A percentile compares a stretch with the other conserved stretches of the same genome.
Evolutionary conservation across 805 yeast genomes (phyloP).

Genomic region (Hermanozyma aechmeae): DNA sequence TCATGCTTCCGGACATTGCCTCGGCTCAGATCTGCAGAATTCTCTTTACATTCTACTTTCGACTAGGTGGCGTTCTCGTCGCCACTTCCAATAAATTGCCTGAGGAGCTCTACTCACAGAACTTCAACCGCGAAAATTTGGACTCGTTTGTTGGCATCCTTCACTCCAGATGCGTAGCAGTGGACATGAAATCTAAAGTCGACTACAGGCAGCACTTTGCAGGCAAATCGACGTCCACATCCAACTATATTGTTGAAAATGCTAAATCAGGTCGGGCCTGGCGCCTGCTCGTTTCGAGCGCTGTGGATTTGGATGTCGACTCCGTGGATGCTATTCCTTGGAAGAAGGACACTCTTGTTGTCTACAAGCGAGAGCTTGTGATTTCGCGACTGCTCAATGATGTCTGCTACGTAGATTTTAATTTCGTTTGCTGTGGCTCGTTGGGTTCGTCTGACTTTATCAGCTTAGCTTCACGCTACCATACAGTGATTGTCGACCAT

Average conservation of each 20-base stretch:
- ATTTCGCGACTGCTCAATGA: too few species aligned
- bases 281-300: too few species aligned
- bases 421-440: constrained; percentile 44
- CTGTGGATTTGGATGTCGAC: too few species aligned
- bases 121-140: constrained; percentile 51
- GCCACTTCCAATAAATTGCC: constrained; percentile 71
- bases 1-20: constrained; percentile 70
- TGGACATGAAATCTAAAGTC: constrained; percentile 49
- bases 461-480: constrained; percentile 51
- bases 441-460: constrained; percentile 65
- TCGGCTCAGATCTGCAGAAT: constrained; percentile 61
- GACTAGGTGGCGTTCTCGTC: constrained; percentile 64
- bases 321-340: too few species aligned
- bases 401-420: constrained; percentile 41
- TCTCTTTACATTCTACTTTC: constrained; percentile 59
- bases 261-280: too few species aligned
- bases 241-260: too few species aligned
- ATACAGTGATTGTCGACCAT: constrained; percentile 47
- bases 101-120: constrained; percentile 60
- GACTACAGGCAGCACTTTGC: constrained; percentile 44
- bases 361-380: constrained; percentile 50
- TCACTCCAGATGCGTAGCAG: constrained; percentile 47
- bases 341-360: constrained; percentile 26
- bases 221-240: constrained; percentile 4
- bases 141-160: constrained; percentile 47